These are phyloP conservation scores for Suillus discolor DNA, from an alignment of 768 basidiomycete genomes.

Conservation along the genomic window DNA sequence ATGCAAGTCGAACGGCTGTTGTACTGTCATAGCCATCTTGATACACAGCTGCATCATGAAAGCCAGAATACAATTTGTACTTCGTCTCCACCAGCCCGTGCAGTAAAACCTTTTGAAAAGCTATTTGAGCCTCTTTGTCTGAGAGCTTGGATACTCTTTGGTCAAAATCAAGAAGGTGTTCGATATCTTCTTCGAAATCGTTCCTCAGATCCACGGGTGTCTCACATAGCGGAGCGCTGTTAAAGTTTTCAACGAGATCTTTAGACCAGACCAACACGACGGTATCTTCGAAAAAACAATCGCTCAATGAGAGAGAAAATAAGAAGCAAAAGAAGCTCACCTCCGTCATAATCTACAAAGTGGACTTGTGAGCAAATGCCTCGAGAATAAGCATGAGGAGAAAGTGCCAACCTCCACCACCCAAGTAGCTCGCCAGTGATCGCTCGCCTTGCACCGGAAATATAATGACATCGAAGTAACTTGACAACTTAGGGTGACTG, in stretches of 20 bases:
- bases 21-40: slow-evolving; percentile 48
- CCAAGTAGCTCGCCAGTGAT: slow-evolving; percentile 65
- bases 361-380: slow-evolving; percentile 1
- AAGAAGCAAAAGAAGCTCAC: slow-evolving; percentile 36
- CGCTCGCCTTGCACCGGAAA: slow-evolving; percentile 52
- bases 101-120: slow-evolving; percentile 50
- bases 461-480: slow-evolving; percentile 63
- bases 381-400: slow-evolving; percentile 1
- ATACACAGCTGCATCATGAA: slow-evolving; percentile 59
- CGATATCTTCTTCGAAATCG: slow-evolving; percentile 55
- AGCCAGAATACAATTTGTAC: slow-evolving; percentile 62
- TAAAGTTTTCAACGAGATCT: slow-evolving; percentile 51
- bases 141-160: slow-evolving; percentile 27
- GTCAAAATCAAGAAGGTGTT: slow-evolving; percentile 48
- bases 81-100: slow-evolving; percentile 51
- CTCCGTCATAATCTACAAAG: slow-evolving; percentile 70
- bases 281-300: slow-evolving; percentile 43
- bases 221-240: slow-evolving; percentile 42
- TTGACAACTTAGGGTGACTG: slow-evolving; percentile 45
- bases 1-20: slow-evolving; percentile 55
- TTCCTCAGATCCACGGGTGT: slow-evolving; percentile 44
- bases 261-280: slow-evolving; percentile 49
- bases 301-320: not conserved
- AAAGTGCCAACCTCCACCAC: slow-evolving; percentile 65
- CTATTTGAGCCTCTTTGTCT: slow-evolving; percentile 34